Evolutionary conservation across 1,284 basidiomycete genomes (phyloP).

Genomic region (Sporisorium scitamineum): DNA sequence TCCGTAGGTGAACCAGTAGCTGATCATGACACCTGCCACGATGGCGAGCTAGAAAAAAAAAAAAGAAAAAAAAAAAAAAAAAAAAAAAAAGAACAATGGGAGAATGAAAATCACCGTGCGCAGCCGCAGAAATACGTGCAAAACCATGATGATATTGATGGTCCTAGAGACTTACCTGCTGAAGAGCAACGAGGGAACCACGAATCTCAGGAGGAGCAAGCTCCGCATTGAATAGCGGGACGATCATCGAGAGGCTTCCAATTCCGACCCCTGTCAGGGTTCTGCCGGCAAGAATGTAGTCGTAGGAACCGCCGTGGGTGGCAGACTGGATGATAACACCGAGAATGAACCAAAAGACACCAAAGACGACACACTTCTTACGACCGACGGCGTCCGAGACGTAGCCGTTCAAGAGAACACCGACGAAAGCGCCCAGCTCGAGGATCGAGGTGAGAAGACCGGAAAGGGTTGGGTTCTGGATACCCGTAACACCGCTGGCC

Average conservation of each 20-base stretch:
- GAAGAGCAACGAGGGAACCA: constrained; percentile 82
- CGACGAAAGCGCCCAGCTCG: constrained; percentile 80
- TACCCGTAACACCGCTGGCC: constrained; percentile 77
- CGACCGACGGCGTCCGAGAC: constrained; percentile 79
- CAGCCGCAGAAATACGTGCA: too few relatives aligned
- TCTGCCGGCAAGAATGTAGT: constrained; percentile 77
- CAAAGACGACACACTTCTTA: constrained; percentile 76
- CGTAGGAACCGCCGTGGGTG: constrained; percentile 74
- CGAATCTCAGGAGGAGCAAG: constrained; percentile 82
- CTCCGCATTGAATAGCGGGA: constrained; percentile 81
- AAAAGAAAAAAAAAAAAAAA: neutral
- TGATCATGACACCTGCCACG: constrained; percentile 68
- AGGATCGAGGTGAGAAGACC: constrained; percentile 78
- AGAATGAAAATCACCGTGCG: too few relatives aligned
- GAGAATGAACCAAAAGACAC: constrained; percentile 78
- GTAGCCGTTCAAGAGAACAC: constrained; percentile 77
- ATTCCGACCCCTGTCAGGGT: constrained; percentile 82
- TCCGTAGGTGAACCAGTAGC: constrained; percentile 82
- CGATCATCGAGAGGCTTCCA: constrained; percentile 81
- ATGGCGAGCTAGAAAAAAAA: constrained; percentile 19
- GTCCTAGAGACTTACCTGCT: constrained; percentile 71
- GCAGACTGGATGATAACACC: constrained; percentile 77
- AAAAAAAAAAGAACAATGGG: too few relatives aligned
- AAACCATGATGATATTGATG: neutral
- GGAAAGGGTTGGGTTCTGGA: constrained; percentile 79